Evolutionary conservation across 352 stramenopile species (phyloP).

Genomic region (Pythium aristosporum): DNA sequence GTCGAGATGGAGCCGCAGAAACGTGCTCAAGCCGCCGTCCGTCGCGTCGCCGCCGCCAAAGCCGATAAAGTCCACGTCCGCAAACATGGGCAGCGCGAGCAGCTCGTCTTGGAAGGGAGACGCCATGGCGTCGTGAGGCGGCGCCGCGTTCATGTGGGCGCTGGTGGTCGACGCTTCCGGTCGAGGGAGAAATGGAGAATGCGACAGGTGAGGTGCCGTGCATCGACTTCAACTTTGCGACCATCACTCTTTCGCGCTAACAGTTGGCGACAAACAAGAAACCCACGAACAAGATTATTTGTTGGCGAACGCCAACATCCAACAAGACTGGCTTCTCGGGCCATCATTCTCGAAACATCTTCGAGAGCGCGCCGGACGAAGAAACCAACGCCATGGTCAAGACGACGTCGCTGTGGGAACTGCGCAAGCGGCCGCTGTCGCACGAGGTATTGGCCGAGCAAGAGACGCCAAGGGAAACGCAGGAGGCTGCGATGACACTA

Average conservation of each 20-base stretch:
- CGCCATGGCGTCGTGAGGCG: background rate
- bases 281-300: no score
- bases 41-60: background rate
- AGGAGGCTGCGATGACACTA: background rate
- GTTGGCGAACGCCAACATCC: no score
- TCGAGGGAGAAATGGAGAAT: slow-evolving; percentile 1
- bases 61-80: background rate
- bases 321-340: no score
- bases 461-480: background rate
- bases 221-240: slow-evolving; percentile 19
- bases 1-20: slow-evolving; percentile 22
- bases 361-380: background rate
- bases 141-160: background rate
- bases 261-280: no score
- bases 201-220: background rate
- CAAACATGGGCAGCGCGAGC: background rate
- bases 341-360: background rate
- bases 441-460: background rate
- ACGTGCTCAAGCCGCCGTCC: background rate
- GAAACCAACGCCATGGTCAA: background rate
- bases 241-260: slow-evolving; percentile 21
- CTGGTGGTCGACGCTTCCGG: background rate
- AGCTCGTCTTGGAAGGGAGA: background rate
- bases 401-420: slow-evolving; percentile 19
- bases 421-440: slow-evolving; percentile 20